These are phyloP conservation scores for Eimeria sp. DNA, from an alignment of 169 alveolate genomes.

Conservation along the genomic window DNA sequence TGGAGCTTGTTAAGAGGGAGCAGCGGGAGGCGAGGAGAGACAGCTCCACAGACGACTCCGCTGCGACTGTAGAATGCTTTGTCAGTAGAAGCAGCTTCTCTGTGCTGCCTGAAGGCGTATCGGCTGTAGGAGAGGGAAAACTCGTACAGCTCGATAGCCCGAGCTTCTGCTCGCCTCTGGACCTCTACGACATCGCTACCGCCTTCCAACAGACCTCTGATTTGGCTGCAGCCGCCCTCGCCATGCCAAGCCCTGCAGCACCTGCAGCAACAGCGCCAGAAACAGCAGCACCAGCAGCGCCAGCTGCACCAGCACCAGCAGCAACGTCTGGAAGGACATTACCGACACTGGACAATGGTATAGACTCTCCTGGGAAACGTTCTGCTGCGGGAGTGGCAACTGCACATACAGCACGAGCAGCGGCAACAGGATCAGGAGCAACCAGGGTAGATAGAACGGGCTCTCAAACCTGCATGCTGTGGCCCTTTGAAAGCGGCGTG, in stretches of 20 bases:
- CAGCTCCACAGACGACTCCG: not conserved
- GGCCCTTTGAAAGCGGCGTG: conserved; percentile 55
- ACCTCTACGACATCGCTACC: not conserved
- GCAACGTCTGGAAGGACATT: not conserved
- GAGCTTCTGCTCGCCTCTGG: not conserved
- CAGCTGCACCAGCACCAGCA: not conserved
- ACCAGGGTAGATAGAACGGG: no score
- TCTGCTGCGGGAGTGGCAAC: not conserved
- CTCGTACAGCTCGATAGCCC: not conserved
- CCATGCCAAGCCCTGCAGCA: not conserved
- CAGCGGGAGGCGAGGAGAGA: not conserved
- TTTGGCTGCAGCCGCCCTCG: not conserved
- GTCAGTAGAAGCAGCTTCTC: not conserved
- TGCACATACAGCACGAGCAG: not conserved
- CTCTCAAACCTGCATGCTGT: not conserved
- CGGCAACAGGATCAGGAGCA: no score
- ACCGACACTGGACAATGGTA: not conserved
- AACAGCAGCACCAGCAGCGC: not conserved
- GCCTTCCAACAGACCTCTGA: not conserved
- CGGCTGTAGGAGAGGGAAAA: conserved; percentile 34
- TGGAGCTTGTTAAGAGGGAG: not conserved
- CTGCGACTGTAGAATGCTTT: not conserved
- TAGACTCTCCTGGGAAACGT: not conserved
- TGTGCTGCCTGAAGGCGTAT: conserved; percentile 6
- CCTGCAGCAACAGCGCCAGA: not conserved